Conservation (phyloP, 495 filamentous ascomycete species). For the Xanthoparmelia taractica region DNA sequence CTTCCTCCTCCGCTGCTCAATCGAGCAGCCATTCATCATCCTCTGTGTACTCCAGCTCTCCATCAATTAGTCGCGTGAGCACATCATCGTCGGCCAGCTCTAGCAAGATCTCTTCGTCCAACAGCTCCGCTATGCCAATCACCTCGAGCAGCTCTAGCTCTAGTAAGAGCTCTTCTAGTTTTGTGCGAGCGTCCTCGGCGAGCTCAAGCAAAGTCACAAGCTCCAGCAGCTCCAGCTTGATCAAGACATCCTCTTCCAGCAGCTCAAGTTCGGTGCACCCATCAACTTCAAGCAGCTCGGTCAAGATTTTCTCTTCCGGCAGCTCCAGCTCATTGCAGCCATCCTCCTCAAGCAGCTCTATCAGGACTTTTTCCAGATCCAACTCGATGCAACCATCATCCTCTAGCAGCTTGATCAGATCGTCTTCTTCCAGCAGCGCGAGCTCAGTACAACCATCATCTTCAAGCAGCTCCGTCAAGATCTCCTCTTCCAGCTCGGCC, state of each 20-base stretch:
- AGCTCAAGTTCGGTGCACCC: neutral
- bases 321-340: neutral
- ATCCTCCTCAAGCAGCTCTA: neutral
- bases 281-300: neutral
- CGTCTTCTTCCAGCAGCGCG: neutral
- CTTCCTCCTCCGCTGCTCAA: neutral
- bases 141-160: neutral
- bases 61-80: neutral
- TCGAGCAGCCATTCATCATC: neutral
- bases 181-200: neutral
- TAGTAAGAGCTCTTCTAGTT: neutral
- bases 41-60: neutral
- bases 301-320: neutral
- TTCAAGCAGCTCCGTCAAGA: neutral
- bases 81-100: neutral
- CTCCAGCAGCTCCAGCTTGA: neutral
- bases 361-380: neutral
- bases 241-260: neutral
- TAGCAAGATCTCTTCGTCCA: neutral
- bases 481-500: neutral
- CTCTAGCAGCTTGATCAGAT: neutral
- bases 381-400: neutral
- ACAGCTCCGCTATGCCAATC: neutral
- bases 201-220: neutral
- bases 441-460: neutral